Percentiles rank a stretch among this genome's conserved stretches.
These are phyloP conservation scores for Fulvia fulva DNA, from an alignment of 2,329 filamentous ascomycete genomes.

Conservation along the genomic window DNA sequence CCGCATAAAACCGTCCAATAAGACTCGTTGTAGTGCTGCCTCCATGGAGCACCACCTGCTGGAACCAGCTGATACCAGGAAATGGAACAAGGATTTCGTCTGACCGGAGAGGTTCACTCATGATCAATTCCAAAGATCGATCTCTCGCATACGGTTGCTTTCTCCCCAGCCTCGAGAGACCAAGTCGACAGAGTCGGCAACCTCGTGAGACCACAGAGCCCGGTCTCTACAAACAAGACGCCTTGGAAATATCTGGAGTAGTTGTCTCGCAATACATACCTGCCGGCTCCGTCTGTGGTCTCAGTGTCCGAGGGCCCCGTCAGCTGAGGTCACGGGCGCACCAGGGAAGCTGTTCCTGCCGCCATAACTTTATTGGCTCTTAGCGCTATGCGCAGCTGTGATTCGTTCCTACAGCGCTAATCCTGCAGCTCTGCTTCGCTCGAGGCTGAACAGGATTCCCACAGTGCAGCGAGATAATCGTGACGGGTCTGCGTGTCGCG, in stretches of 20 bases:
- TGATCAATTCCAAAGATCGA: slow-evolving; percentile 54
- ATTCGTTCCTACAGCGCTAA: slow-evolving; percentile 13
- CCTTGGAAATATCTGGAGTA: slow-evolving; percentile 24
- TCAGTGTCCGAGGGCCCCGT: too few species aligned
- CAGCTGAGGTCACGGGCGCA: too few species aligned
- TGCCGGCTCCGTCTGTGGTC: slow-evolving; percentile 22
- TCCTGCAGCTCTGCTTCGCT: slow-evolving; percentile 13
- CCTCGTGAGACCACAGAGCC: slow-evolving; percentile 43
- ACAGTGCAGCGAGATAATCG: slow-evolving; percentile 2
- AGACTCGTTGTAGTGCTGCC: slow-evolving; percentile 62
- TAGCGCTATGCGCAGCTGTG: neutral
- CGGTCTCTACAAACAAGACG: slow-evolving; percentile 39
- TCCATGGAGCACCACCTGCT: slow-evolving; percentile 65
- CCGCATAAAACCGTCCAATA: slow-evolving; percentile 18
- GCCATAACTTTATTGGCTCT: neutral
- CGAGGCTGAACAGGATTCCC: slow-evolving; percentile 6
- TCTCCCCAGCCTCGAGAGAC: slow-evolving; percentile 60
- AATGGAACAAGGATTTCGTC: slow-evolving; percentile 60
- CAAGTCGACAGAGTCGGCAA: slow-evolving; percentile 59
- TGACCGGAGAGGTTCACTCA: slow-evolving; percentile 50
- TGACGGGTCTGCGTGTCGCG: slow-evolving; percentile 6
- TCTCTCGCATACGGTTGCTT: slow-evolving; percentile 61
- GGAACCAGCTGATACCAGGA: slow-evolving; percentile 42
- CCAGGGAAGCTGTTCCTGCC: neutral
- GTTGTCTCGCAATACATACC: slow-evolving; percentile 36